Base-by-base conservation (phyloP, 2,329 filamentous ascomycete species). In the Berkeleyomyces basicola region DNA sequence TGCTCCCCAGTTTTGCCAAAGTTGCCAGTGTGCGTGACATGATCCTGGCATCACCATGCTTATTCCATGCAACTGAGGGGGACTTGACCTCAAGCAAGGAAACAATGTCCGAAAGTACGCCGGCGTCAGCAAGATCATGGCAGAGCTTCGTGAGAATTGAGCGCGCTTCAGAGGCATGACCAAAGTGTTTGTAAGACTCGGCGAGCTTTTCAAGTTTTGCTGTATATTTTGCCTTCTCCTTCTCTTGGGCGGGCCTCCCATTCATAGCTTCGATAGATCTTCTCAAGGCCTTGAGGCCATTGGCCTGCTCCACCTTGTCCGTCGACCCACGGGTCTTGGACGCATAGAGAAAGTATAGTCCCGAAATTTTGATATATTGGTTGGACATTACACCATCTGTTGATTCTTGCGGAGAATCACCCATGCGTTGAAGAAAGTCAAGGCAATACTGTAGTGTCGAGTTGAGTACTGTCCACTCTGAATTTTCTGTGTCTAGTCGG, bases 141-240 rank as follows among this genome's bases (percentile, higher is more conserved):
- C 85, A 79, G n/a, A 88, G 80, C 14, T 80, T 77, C 59, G 78
- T 74, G 5, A 87, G 76, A 1, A 82, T 79, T 40, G 78, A 76
- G 9, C 82, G 75, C 0, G 85, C 80, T 65, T 86, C 81, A 2
- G 81, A 78, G 16, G 74, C 72, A 55, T 80, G 76, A 3, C 80
- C 80, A 11, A 75, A 71, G 0, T 74, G 71, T 66, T 78, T 81
- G 67, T 80, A 82, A 1, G 83, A 68, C 46, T 87, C 83, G 2
- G 81, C 85, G 67, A 87, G 78, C 9, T 82, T 76, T 69, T 89
- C 86, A 46, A 88, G 74, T 69, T 89, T 90, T 61, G 77, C 77
- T 0, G 79, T 72, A 1, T 88, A 72, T 65, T 84, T 79, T 0
- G 82, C 84, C 66, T 78, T 78, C 51, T 81, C 77, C 70, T 79